A percentile compares a stretch with the other conserved stretches of the same genome.
These are phyloP conservation scores for Lumnitzera racemosa DNA, from an alignment of 345 rosid genomes.

Conservation along the genomic window DNA sequence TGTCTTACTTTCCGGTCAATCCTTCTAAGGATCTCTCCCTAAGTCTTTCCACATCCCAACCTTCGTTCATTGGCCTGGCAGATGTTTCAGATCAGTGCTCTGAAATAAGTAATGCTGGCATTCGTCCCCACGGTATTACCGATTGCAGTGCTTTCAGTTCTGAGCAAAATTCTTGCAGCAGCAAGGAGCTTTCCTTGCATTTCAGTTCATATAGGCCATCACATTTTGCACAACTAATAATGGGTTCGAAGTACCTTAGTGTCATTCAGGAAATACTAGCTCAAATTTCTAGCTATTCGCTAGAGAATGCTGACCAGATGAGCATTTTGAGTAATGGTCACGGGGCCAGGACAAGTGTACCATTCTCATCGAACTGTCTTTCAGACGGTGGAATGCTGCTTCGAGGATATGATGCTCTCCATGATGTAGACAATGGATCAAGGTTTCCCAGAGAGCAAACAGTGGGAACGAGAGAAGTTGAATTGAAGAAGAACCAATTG, in stretches of 20 bases:
- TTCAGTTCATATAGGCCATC: slow-evolving; percentile 24
- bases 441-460: slow-evolving; percentile 22
- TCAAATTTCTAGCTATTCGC: slow-evolving; percentile 67
- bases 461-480: slow-evolving; percentile 21
- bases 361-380: slow-evolving; percentile 17
- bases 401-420: background rate
- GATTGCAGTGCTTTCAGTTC: slow-evolving; percentile 31
- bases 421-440: slow-evolving; percentile 16
- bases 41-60: slow-evolving; percentile 60
- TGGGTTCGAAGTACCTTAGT: slow-evolving; percentile 62
- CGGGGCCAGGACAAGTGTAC: slow-evolving; percentile 14
- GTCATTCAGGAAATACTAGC: slow-evolving; percentile 81
- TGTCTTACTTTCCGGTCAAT: slow-evolving; percentile 20
- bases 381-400: slow-evolving; percentile 11
- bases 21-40: slow-evolving; percentile 56
- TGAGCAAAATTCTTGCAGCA: slow-evolving; percentile 48
- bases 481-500: slow-evolving; percentile 56
- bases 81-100: slow-evolving; percentile 52
- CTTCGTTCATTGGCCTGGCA: slow-evolving; percentile 19
- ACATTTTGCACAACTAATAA: slow-evolving; percentile 34
- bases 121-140: slow-evolving; percentile 22
- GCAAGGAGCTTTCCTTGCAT: slow-evolving; percentile 46
- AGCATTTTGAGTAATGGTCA: slow-evolving; percentile 22
- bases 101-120: slow-evolving; percentile 29
- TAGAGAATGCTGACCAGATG: slow-evolving; percentile 40